Evolutionary conservation across 2,329 filamentous ascomycete species (phyloP).

Genomic region (Venturia oleaginea): DNA sequence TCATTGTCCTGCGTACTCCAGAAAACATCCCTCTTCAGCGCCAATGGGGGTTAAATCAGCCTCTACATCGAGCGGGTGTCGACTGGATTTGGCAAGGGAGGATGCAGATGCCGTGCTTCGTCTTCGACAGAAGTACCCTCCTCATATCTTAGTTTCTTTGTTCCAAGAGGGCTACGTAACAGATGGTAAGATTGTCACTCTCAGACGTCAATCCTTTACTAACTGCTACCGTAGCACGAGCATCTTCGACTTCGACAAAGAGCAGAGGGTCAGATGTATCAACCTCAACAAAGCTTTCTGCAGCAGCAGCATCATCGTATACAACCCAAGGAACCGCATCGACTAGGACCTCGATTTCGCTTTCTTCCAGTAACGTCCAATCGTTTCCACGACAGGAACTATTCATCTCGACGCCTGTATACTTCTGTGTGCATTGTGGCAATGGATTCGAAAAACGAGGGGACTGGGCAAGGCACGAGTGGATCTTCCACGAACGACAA

Average conservation of each 20-base stretch:
- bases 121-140: slow-evolving; percentile 2
- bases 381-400: slow-evolving; percentile 2
- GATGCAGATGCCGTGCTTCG: slow-evolving; percentile 8
- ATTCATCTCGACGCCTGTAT: background rate
- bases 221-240: background rate
- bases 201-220: background rate
- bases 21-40: background rate
- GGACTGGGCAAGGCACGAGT: slow-evolving; percentile 13
- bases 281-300: background rate
- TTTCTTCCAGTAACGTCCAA: background rate
- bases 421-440: slow-evolving; percentile 10
- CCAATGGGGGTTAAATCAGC: background rate
- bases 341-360: background rate
- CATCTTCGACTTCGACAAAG: background rate
- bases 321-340: background rate
- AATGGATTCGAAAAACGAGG: slow-evolving; percentile 9
- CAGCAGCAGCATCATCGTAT: background rate
- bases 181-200: background rate
- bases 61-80: background rate
- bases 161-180: slow-evolving; percentile 6
- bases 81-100: slow-evolving; percentile 2
- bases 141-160: slow-evolving; percentile 6
- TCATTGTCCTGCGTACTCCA: background rate
- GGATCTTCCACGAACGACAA: slow-evolving; percentile 13
- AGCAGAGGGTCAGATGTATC: slow-evolving; percentile 1